Conservation (phyloP, 2,329 filamentous ascomycete species). For the Thelonectria blattea region DNA sequence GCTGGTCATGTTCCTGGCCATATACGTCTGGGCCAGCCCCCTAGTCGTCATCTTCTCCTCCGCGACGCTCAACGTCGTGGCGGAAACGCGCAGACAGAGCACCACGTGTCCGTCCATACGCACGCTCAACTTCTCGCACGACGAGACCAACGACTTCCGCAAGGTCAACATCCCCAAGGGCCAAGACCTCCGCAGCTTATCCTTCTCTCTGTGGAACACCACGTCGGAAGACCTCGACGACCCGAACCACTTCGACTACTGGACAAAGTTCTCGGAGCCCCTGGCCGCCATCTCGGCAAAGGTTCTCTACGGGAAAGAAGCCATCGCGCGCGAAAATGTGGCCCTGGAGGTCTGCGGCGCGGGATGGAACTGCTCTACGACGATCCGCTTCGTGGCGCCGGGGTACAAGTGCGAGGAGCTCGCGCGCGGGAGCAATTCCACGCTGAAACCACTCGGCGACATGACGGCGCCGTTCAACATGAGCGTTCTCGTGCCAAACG, state of each 20-base stretch:
- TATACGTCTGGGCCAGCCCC: conserved; percentile 31
- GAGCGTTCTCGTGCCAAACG: conserved; percentile 16
- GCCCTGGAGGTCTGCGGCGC: conserved; percentile 23
- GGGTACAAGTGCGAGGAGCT: conserved; percentile 33
- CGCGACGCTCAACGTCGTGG: conserved; percentile 22
- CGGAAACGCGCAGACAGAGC: conserved; percentile 4
- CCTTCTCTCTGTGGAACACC: conserved; percentile 27
- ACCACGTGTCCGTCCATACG: conserved; percentile 24
- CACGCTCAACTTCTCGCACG: conserved; percentile 32
- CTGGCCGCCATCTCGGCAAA: conserved; percentile 23
- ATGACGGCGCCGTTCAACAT: conserved; percentile 26
- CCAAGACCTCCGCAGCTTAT: conserved; percentile 20
- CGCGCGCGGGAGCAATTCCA: background rate
- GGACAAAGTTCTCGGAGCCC: conserved; percentile 1
- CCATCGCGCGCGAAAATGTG: conserved; percentile 18
- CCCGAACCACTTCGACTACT: conserved; percentile 28
- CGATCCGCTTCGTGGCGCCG: conserved; percentile 27
- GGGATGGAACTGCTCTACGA: conserved; percentile 33
- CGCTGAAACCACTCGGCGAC: conserved; percentile 18
- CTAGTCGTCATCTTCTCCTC: conserved; percentile 31
- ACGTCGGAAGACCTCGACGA: background rate
- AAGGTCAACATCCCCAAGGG: conserved; percentile 5
- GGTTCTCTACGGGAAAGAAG: conserved; percentile 23
- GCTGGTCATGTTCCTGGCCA: conserved; percentile 31
- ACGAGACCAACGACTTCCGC: conserved; percentile 19